Evolutionary conservation across 108 stramenopile genomes (phyloP).

Genomic region (Skeletonema grethae): DNA sequence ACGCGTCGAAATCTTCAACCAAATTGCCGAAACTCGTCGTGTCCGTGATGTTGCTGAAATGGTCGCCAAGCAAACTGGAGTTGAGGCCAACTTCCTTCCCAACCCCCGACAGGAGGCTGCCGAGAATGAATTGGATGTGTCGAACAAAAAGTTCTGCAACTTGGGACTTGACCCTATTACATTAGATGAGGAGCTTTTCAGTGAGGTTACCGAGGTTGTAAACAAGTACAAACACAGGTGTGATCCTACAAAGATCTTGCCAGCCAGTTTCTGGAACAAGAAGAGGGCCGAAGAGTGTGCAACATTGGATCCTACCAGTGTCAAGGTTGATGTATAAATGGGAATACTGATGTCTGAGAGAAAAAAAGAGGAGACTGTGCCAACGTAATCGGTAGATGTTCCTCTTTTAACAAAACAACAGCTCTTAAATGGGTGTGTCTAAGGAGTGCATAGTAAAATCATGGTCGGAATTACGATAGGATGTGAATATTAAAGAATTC

Average conservation of each 20-base stretch:
- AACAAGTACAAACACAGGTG: slow-evolving; percentile 94
- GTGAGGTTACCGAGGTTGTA: slow-evolving; percentile 94
- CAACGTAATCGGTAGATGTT: background rate
- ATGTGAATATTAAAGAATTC: slow-evolving; percentile 9
- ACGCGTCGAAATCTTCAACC: slow-evolving; percentile 96
- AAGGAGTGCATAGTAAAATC: background rate
- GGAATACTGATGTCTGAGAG: background rate
- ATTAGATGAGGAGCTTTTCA: slow-evolving; percentile 87
- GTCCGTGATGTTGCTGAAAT: slow-evolving; percentile 95
- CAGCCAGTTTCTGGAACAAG: slow-evolving; percentile 97
- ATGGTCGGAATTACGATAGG: background rate
- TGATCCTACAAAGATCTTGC: slow-evolving; percentile 90
- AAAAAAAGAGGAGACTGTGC: background rate
- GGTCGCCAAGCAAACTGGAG: slow-evolving; percentile 91
- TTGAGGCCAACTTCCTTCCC: slow-evolving; percentile 90
- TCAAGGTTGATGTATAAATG: slow-evolving; percentile 59
- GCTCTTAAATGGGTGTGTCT: background rate
- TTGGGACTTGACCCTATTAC: slow-evolving; percentile 93
- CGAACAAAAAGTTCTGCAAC: slow-evolving; percentile 93
- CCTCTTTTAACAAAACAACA: background rate
- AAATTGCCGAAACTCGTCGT: slow-evolving; percentile 95
- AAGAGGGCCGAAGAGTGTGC: slow-evolving; percentile 88
- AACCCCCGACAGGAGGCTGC: slow-evolving; percentile 98
- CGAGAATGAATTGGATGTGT: slow-evolving; percentile 98
- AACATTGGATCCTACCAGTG: slow-evolving; percentile 66